Evolutionary conservation across 768 basidiomycete genomes (phyloP).

Genomic region (Mycena epipterygia): DNA sequence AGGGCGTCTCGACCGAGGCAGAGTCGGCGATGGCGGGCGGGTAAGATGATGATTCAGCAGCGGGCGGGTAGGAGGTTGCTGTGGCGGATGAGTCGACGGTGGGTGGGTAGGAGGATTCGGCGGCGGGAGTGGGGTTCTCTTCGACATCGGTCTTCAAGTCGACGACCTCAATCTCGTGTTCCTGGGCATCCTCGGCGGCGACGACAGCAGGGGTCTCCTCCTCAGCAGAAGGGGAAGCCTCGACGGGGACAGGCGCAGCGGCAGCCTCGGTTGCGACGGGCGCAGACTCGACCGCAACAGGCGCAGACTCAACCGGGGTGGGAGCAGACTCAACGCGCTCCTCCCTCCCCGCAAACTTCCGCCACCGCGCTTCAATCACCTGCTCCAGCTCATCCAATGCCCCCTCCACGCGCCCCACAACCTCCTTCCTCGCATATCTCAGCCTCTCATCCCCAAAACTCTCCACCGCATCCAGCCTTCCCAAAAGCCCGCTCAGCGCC

Average conservation of each 20-base stretch:
- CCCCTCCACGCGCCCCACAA: slow-evolving; percentile 68
- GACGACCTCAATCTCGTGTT: no score
- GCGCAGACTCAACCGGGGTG: neutral
- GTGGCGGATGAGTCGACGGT: neutral
- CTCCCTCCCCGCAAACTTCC: slow-evolving; percentile 42
- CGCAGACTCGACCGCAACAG: neutral
- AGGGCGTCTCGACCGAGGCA: slow-evolving; percentile 40
- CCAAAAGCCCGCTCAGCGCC: slow-evolving; percentile 67
- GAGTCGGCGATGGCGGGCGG: slow-evolving; percentile 4
- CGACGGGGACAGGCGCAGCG: neutral
- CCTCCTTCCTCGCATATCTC: slow-evolving; percentile 63
- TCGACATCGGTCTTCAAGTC: no score
- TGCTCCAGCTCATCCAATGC: slow-evolving; percentile 68
- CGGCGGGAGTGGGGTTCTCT: no score
- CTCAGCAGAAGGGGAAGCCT: neutral
- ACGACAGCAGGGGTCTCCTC: neutral
- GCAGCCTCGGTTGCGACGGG: neutral
- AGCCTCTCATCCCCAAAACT: slow-evolving; percentile 71
- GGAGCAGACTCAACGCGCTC: no score
- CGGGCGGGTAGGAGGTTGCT: neutral
- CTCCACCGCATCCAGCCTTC: slow-evolving; percentile 70
- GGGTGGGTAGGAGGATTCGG: slow-evolving; percentile 1
- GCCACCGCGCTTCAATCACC: slow-evolving; percentile 60
- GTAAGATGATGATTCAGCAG: slow-evolving; percentile 4
- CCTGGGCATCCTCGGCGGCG: no score